A percentile compares a stretch with the other conserved stretches of the same genome.
Conservation (phyloP, 179 eudicot genomes). For the Camellia oleifera region DNA sequence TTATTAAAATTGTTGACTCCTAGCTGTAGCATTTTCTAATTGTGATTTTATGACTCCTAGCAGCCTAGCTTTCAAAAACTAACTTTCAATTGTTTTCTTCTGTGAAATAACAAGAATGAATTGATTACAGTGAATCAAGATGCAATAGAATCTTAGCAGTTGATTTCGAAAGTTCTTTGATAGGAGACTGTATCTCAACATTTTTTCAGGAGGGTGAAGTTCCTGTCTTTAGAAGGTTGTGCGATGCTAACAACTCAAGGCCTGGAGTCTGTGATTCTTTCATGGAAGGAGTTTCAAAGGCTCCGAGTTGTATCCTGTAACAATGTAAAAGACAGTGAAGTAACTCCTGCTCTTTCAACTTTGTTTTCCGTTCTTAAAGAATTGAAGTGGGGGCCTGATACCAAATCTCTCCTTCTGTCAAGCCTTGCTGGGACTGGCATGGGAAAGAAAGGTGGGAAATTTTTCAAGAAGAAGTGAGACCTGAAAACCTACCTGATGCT, state of each 20-base stretch:
- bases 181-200: background rate
- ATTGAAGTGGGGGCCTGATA: slow-evolving; percentile 80
- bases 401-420: slow-evolving; percentile 60
- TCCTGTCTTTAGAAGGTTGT: slow-evolving; percentile 73
- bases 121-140: background rate
- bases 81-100: background rate
- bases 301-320: slow-evolving; percentile 75
- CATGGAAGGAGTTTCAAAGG: slow-evolving; percentile 68
- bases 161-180: background rate
- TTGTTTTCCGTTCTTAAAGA: slow-evolving; percentile 68
- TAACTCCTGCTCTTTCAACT: slow-evolving; percentile 56
- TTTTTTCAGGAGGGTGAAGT: slow-evolving; percentile 59
- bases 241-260: slow-evolving; percentile 60
- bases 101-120: background rate
- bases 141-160: background rate
- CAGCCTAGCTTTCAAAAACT: background rate
- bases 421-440: slow-evolving; percentile 75
- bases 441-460: slow-evolving; percentile 70
- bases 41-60: background rate
- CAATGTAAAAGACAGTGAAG: slow-evolving; percentile 59
- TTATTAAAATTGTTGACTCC: background rate
- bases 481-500: slow-evolving; percentile 19
- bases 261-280: slow-evolving; percentile 57
- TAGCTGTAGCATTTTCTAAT: too few species aligned
- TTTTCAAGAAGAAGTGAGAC: slow-evolving; percentile 47